Evolutionary conservation across 176 grass and related monocot genomes (phyloP).

Genomic region (Zoysia japonica): DNA sequence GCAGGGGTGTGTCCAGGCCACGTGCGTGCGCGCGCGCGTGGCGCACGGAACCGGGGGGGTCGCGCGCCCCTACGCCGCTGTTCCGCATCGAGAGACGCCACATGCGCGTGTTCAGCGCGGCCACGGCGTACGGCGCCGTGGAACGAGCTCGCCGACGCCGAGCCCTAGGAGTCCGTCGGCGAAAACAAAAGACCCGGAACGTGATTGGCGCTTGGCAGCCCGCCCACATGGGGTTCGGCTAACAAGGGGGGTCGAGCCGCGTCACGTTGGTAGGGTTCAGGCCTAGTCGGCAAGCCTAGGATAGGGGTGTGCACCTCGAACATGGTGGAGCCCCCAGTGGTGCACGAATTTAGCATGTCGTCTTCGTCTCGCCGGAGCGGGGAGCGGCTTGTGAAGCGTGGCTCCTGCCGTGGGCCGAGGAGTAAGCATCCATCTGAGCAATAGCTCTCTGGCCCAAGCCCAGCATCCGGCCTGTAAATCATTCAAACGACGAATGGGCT

Average conservation of each 20-base stretch:
- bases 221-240: slow-evolving; percentile 1
- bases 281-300: neutral
- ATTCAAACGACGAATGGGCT: no score
- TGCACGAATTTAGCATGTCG: neutral
- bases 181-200: neutral
- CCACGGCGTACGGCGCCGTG: neutral
- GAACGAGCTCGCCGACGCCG: neutral
- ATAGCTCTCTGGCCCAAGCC: no score
- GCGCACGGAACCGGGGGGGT: neutral
- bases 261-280: slow-evolving; percentile 16
- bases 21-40: neutral
- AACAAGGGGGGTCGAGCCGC: neutral
- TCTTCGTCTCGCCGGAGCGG: neutral
- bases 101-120: neutral
- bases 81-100: slow-evolving; percentile 22
- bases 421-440: no score
- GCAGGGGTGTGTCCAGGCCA: neutral
- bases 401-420: no score
- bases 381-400: no score
- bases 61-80: slow-evolving; percentile 32
- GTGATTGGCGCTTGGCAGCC: neutral
- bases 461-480: no score
- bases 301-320: neutral
- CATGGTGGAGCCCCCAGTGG: neutral
- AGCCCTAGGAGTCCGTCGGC: slow-evolving; percentile 21